These are phyloP conservation scores for Ceratonia siliqua DNA, from an alignment of 306 rosid species.

Conservation along the genomic window DNA sequence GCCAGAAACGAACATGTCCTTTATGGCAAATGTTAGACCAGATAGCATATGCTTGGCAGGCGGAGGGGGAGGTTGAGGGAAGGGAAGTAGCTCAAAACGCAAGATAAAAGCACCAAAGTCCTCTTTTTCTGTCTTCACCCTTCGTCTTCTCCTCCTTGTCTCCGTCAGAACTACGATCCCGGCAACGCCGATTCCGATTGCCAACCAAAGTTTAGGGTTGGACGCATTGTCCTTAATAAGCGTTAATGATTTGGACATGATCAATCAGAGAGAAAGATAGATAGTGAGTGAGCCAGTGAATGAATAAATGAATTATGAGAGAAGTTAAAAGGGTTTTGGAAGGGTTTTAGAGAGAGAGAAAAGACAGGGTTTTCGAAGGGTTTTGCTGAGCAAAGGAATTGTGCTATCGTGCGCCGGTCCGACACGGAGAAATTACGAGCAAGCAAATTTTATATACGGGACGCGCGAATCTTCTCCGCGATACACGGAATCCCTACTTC, in stretches of 20 bases:
- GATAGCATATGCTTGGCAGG: slow-evolving; percentile 56
- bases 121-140: slow-evolving; percentile 26
- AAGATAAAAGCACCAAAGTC: slow-evolving; percentile 69
- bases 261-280: not conserved
- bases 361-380: not conserved
- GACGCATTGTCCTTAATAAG: slow-evolving; percentile 53
- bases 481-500: too few relatives aligned
- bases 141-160: slow-evolving; percentile 51
- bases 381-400: not conserved
- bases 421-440: not conserved
- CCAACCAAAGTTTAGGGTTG: slow-evolving; percentile 70
- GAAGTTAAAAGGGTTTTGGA: slow-evolving; percentile 50
- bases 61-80: slow-evolving; percentile 74
- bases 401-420: slow-evolving; percentile 6
- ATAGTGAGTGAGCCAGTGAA: not conserved
- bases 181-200: slow-evolving; percentile 67
- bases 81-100: slow-evolving; percentile 66
- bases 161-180: slow-evolving; percentile 59
- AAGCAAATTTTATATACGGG: not conserved
- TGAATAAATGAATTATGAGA: too few relatives aligned
- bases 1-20: slow-evolving; percentile 57
- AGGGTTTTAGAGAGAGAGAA: slow-evolving; percentile 48
- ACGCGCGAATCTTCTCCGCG: slow-evolving; percentile 26
- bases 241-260: slow-evolving; percentile 58
- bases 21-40: slow-evolving; percentile 59